Evolutionary conservation across 73 alveolate species (phyloP).

Genomic region (Tetrahymena thermophila): DNA sequence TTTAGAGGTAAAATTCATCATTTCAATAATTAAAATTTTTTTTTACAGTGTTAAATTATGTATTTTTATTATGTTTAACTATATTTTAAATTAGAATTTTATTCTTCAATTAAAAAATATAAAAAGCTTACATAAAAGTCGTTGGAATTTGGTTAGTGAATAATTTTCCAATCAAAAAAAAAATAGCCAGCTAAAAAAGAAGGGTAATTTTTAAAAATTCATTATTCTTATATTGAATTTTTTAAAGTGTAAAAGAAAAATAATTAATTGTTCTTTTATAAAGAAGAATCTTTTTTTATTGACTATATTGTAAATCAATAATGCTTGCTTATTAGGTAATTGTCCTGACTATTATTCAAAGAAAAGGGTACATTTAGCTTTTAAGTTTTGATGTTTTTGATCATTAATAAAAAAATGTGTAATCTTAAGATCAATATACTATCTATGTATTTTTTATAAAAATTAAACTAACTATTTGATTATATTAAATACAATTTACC

Average conservation of each 20-base stretch:
- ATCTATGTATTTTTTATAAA: too few species aligned
- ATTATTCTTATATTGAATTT: too few species aligned
- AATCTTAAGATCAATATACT: not conserved
- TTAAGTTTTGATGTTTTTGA: not conserved
- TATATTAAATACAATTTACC: not conserved
- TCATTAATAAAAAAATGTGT: not conserved
- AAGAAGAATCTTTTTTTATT: not conserved
- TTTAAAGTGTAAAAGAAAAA: not conserved
- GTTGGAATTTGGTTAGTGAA: not conserved
- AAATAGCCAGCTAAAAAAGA: not conserved
- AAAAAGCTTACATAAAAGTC: not conserved
- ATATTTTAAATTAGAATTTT: not conserved
- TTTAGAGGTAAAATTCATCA: too few species aligned
- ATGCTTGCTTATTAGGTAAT: not conserved
- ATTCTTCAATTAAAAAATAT: too few species aligned
- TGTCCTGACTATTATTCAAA: not conserved
- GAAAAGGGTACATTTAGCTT: not conserved
- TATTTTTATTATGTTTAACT: too few species aligned
- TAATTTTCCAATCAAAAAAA: too few species aligned
- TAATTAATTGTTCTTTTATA: not conserved
- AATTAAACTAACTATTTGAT: not conserved
- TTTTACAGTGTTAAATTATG: not conserved
- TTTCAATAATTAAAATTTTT: not conserved
- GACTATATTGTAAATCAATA: not conserved
- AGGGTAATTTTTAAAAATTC: not conserved